Evolutionary conservation across 1,284 basidiomycete species (phyloP), one percentile per base, ranked within the genome.

Genomic region (Melampsora americana): DNA sequence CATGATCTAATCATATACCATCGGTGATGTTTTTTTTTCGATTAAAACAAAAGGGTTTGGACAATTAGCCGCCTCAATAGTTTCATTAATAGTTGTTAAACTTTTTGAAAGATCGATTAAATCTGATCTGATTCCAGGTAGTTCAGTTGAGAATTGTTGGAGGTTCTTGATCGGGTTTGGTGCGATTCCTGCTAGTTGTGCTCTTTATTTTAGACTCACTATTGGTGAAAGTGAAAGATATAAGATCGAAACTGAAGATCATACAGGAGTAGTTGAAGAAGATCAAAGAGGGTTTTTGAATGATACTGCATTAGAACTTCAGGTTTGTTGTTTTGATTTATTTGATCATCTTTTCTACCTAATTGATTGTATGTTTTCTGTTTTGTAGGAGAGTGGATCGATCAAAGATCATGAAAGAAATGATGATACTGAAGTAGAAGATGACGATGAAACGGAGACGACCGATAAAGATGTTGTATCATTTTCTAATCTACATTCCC

Each of bases 191-290:
- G 85, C 81, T 26, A 79, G 78, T 77, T 79, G 83, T 56, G 84
- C 84, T n/a, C 82, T 85, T 67, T 86, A 86, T 83, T 86, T 85
- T 84, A 85, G 83, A 70, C 80, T 83, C 64, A 83, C 84, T 48
- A 85, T 85, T 78, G 83, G 85, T 77, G 86, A 86, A 81, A 86
- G 86, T 18, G 81, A 91, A 48, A 90, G 92, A 79, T 95, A 91
- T 86, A 93, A 91, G 77, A 91, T 93, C 88, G 87, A 93, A 79
- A 90, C 93, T 84, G 88, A 90, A 77, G 91, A 93, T 83, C 86
- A 92, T 78, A 85, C 87, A 80, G 89, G 90, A 80, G 90, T 90
- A 12, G 80, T 87, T 14, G 84, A 86, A 71, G 90, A 92, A 81
- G 89, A 53, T 20, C 50, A 23, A 53, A 23, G 23, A 53, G 50